Evolutionary conservation across 2,329 filamentous ascomycete genomes (phyloP).

Genomic region (Exophiala calicioides): DNA sequence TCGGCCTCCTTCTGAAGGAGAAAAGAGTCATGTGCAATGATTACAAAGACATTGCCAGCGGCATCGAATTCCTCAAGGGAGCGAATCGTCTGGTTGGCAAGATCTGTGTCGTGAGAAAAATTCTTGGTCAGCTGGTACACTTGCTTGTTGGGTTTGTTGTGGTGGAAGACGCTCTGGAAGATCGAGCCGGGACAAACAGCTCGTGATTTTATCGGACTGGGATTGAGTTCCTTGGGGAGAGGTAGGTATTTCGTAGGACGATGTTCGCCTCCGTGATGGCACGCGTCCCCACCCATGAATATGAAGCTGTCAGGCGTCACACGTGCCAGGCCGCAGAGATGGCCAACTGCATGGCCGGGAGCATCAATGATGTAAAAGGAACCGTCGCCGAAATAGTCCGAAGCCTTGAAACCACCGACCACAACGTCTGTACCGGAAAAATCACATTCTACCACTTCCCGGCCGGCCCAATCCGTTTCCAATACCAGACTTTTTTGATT

Average conservation of each 20-base stretch:
- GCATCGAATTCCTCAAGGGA: constrained; percentile 32
- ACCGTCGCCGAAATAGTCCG: constrained; percentile 59
- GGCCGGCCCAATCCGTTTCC: no score
- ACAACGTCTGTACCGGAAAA: constrained; percentile 48
- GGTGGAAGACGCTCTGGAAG: background rate
- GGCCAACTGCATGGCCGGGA: constrained; percentile 33
- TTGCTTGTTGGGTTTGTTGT: background rate
- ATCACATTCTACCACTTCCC: constrained; percentile 23
- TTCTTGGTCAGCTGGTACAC: constrained; percentile 2
- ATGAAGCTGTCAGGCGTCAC: constrained; percentile 24
- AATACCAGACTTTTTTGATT: no score
- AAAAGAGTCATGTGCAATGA: constrained; percentile 34
- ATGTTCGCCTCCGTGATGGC: constrained; percentile 42
- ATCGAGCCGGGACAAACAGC: background rate
- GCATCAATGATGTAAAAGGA: constrained; percentile 57
- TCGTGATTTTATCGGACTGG: background rate
- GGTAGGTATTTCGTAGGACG: constrained; percentile 33
- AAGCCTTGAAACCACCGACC: constrained; percentile 36
- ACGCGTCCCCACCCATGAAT: constrained; percentile 36
- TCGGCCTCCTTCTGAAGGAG: constrained; percentile 22
- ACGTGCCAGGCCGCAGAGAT: constrained; percentile 31
- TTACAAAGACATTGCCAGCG: constrained; percentile 32
- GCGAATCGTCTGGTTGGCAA: constrained; percentile 28
- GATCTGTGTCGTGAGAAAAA: constrained; percentile 4
- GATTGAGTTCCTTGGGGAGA: constrained; percentile 25